Evolutionary conservation across 345 rosid species (phyloP), one percentile per base, ranked within the genome.

Genomic region (Mercurialis annua): DNA sequence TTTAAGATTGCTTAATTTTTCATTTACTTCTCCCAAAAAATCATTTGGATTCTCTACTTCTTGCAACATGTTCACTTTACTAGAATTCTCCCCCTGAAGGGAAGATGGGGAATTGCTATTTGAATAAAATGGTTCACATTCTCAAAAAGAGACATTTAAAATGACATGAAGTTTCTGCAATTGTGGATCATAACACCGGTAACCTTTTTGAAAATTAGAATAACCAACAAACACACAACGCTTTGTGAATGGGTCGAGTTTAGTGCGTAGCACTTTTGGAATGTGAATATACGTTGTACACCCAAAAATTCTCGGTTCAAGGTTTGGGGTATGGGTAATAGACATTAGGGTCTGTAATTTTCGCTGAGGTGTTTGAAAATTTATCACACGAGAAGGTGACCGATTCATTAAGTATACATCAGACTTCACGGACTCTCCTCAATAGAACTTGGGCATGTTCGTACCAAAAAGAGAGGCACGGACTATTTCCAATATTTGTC

Each of bases 161-260:
- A 24, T 29, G 0, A 65, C 27, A 44, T 43, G 52, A 14, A 65
- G 26, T 4, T 47, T 51, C 0, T 1, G 3, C 0, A 23, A 30
- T 18, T 30, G 1, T 6, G 58, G 71, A 40, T 65, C 42, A 43
- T 51, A 65, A 31, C 23, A 56, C 4, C 38, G 2, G 30, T 54
- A 54, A 14, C 71, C 62, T 10, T 66, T 66, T 10, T 72, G n/a
- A 49, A 27, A 31, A 9, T 59, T 8, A 1, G 17, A 59, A 46
- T 60, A 66, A 12, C 67, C 38, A 59, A 66, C 40, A 52, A 73
- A 59, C 9, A 60, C 67, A 66, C 71, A 73, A 10, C 15, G 0
- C 38, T 49, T 55, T 1, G 38, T 24, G 16, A 12, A 56, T 31
- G 2, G 24, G 16, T 55, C 59, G 30, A 55, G 64, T 42, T 23